These are phyloP conservation scores for Cudoniella acicularis DNA, from an alignment of 495 filamentous ascomycete species.

Conservation along the genomic window DNA sequence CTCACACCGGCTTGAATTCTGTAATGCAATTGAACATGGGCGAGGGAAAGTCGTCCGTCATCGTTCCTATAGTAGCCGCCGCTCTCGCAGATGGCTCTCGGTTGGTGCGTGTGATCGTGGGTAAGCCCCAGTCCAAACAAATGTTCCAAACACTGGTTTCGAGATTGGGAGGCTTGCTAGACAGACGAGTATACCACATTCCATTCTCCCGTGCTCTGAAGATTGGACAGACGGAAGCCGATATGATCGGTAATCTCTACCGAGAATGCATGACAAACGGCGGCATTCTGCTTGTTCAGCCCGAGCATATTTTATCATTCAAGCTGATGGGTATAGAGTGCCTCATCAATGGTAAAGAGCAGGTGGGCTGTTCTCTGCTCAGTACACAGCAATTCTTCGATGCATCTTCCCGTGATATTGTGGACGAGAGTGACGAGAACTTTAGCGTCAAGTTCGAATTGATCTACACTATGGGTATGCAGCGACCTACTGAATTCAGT, in stretches of 20 bases:
- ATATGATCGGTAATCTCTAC: slow-evolving; percentile 28
- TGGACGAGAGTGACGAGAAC: neutral
- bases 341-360: slow-evolving; percentile 18
- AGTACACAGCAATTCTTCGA: neutral
- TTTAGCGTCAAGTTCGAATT: slow-evolving; percentile 27
- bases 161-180: slow-evolving; percentile 59
- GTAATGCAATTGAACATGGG: too few relatives aligned
- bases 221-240: slow-evolving; percentile 20
- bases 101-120: too few relatives aligned
- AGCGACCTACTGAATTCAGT: neutral
- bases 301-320: slow-evolving; percentile 67
- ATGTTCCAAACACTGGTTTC: too few relatives aligned
- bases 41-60: too few relatives aligned
- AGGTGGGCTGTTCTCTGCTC: slow-evolving; percentile 33
- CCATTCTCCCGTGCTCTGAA: slow-evolving; percentile 54
- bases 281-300: slow-evolving; percentile 56
- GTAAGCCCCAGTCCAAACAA: too few relatives aligned
- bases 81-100: too few relatives aligned
- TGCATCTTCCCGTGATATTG: slow-evolving; percentile 9
- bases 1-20: too few relatives aligned
- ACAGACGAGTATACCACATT: slow-evolving; percentile 53
- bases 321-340: slow-evolving; percentile 59
- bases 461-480: neutral
- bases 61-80: too few relatives aligned
- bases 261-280: slow-evolving; percentile 41